phyloP scores from a whole-genome alignment of 2,329 filamentous ascomycete genomes.

The Neodidymelliopsis sp. region DNA sequence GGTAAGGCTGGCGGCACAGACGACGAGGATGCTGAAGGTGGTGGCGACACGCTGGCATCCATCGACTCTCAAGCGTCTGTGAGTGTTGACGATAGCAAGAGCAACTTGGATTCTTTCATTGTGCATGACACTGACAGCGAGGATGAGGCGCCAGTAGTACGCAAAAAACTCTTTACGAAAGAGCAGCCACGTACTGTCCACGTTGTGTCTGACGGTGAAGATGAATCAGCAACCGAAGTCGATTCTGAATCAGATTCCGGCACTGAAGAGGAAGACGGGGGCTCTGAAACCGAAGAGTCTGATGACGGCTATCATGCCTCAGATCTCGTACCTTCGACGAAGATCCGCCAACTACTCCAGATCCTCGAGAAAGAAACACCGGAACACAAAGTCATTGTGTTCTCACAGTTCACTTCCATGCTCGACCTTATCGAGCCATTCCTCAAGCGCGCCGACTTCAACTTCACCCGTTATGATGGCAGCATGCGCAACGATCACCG shows the following conservation, averaged over 20 bases:
- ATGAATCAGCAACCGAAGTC: conserved; percentile 46
- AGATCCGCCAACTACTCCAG: conserved; percentile 84
- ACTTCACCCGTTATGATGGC: conserved; percentile 90
- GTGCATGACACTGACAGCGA: conserved; percentile 48
- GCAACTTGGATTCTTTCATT: conserved; percentile 44
- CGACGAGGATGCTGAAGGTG: conserved; percentile 87
- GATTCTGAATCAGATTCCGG: conserved; percentile 52
- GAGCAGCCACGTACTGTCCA: conserved; percentile 60
- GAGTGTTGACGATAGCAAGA: conserved; percentile 59
- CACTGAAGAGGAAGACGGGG: conserved; percentile 52
- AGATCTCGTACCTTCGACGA: conserved; percentile 75
- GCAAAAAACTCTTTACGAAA: conserved; percentile 33
- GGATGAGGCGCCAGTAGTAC: conserved; percentile 47
- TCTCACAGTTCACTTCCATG: conserved; percentile 99
- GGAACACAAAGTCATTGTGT: conserved; percentile 96
- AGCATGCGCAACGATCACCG: conserved; percentile 93
- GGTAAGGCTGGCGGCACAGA: conserved; percentile 84
- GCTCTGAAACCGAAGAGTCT: conserved; percentile 52
- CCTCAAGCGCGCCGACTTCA: conserved; percentile 74
- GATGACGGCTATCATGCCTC: conserved; percentile 52
- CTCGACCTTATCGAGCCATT: conserved; percentile 95
- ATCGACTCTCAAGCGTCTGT: conserved; percentile 74
- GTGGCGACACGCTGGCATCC: conserved; percentile 78
- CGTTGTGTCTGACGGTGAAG: conserved; percentile 59
- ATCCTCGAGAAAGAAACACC: conserved; percentile 80